Percentiles rank a stretch among this genome's conserved stretches.
These are phyloP conservation scores for Uronychia binucleata DNA, from an alignment of 73 alveolate genomes.

Conservation along the genomic window DNA sequence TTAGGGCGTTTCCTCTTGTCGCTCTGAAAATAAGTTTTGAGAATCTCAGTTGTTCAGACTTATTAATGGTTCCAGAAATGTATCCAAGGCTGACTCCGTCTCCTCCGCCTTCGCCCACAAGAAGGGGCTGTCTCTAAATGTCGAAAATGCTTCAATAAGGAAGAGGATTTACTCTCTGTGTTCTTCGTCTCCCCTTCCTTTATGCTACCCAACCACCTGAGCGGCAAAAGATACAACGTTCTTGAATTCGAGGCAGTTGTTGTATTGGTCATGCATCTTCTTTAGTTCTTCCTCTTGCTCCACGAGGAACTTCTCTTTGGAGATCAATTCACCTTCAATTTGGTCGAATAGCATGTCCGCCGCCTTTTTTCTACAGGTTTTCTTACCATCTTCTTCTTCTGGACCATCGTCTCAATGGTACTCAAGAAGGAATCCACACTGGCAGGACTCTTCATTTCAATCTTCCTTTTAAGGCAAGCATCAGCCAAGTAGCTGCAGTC, in stretches of 20 bases:
- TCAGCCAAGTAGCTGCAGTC: constrained; percentile 22
- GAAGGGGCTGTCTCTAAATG: background rate
- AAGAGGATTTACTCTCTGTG: constrained; percentile 10
- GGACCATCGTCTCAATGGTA: constrained; percentile 1
- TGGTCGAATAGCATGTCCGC: constrained; percentile 7
- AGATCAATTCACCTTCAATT: constrained; percentile 18
- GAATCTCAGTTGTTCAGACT: constrained; percentile 82
- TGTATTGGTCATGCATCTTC: constrained; percentile 43
- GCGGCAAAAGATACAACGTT: constrained; percentile 37
- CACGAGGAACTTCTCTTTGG: constrained; percentile 25
- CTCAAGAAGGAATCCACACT: constrained; percentile 6
- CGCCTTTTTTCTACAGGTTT: background rate
- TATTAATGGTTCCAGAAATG: constrained; percentile 89
- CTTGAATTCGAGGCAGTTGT: constrained; percentile 40
- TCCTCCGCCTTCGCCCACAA: constrained; percentile 9
- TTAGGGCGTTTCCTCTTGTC: constrained; percentile 81
- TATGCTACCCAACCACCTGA: background rate
- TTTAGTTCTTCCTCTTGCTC: constrained; percentile 19
- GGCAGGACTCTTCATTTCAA: constrained; percentile 46
- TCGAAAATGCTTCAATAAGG: background rate
- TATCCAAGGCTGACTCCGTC: constrained; percentile 76
- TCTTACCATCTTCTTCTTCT: constrained; percentile 5
- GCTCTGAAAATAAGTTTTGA: constrained; percentile 87
- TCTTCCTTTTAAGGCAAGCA: constrained; percentile 61
- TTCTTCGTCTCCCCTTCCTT: background rate